These are phyloP conservation scores for Furcasterigmium sp. DNA, from an alignment of 2,329 filamentous ascomycete species.

Conservation along the genomic window DNA sequence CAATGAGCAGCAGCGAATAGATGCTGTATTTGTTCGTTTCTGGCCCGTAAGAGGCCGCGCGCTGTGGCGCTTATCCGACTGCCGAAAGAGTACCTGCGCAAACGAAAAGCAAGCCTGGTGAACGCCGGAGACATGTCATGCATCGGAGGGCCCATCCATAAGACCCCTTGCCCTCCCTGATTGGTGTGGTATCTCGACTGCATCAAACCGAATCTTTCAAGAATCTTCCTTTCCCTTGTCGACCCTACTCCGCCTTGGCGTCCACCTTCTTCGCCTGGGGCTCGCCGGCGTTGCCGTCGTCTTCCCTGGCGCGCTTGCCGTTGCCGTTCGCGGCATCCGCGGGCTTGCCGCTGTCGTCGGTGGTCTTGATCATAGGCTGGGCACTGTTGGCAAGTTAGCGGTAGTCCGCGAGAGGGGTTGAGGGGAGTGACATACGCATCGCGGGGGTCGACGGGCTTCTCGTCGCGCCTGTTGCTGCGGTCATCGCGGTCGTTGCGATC, in stretches of 20 bases:
- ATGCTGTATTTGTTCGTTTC: too few species aligned
- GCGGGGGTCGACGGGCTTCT: conserved; percentile 20
- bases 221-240: conserved; percentile 1
- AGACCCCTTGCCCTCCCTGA: not conserved
- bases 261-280: conserved; percentile 60
- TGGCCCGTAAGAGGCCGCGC: too few species aligned
- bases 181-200: not conserved
- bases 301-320: conserved; percentile 52
- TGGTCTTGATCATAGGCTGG: conserved; percentile 39
- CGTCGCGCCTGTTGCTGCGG: conserved; percentile 14
- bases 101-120: not conserved
- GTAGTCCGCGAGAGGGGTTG: conserved; percentile 7
- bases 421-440: conserved; percentile 23
- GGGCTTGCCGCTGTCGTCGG: conserved; percentile 29
- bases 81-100: not conserved
- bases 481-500: conserved; percentile 30
- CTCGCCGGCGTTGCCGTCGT: conserved; percentile 36
- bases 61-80: too few species aligned
- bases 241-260: conserved; percentile 33
- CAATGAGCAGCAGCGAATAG: too few species aligned
- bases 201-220: not conserved
- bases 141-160: not conserved
- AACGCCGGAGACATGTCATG: conserved; percentile 1
- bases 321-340: conserved; percentile 24
- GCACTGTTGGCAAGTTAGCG: conserved; percentile 17